Base-by-base conservation (phyloP, 768 basidiomycete species). In the Tylopilus plumbeoviolaceoides region DNA sequence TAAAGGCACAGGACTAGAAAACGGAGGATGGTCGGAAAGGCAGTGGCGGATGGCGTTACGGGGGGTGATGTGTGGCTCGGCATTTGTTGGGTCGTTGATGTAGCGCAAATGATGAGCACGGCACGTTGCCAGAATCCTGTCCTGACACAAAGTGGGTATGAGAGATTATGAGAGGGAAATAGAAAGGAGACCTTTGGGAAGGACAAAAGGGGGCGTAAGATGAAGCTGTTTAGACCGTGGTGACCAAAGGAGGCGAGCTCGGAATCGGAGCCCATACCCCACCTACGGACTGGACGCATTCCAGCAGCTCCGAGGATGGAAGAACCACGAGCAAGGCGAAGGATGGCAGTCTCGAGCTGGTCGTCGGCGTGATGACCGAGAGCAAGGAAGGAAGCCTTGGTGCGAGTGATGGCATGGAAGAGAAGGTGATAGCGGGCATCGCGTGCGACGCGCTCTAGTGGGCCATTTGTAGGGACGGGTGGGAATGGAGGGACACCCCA, bases 351-450 rank as follows among this genome's bases (percentile, higher is more conserved):
- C 65, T 93, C 91, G 10, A 91, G 78, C 63, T 92, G 89, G 63
- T 93, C 91, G 62, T 93, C 89, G 4, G 78, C 78, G 62, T 93
- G 91, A 59, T 93, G 91, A 0, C 80, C 91, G 45, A 85, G 76
- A 1, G 85, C 85, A 49, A 91, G 63, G 14, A 75, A 63, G 15
- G 72, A 57, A 4, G 75, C 66, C 1, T 73, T 60, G 0, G 66
- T 53, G 2, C 57, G 53, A 6, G 64, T 62, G 79, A 89, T 78
- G 0, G 62, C 67, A n/a, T 70, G 51, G 51, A 81, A 79, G 35
- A 89, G 57, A 10, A 75, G 47, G 43, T 71, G 70, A 57, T 84
- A 83, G 20, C 91, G 80, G 28, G 80, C 85, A 1, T 65, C 59
- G 12, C 90, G 81, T 1, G 84, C 85, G 15, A 67, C 60, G 35